Evolutionary conservation across 1,284 basidiomycete species (phyloP), one percentile per base, ranked within the genome.

Genomic region (Sporisorium sorghi): DNA sequence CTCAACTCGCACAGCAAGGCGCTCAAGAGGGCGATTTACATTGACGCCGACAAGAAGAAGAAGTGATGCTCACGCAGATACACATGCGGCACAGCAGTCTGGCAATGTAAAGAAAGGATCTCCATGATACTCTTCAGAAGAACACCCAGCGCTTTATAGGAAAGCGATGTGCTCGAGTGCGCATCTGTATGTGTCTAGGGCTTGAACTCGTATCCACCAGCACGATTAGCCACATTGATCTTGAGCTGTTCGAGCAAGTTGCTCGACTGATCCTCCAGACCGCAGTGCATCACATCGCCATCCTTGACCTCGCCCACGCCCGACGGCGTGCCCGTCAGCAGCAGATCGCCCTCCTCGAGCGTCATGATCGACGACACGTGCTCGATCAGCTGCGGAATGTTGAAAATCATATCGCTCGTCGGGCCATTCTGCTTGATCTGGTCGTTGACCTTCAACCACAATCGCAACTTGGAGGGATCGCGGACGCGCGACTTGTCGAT

Each of bases 361-460:
- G 90, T 91, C 94, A 98, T 98, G 85, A 99, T 97, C 17, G 92
- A 91, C 2, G 94, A 95, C 49, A 97, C 89, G 81, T 97, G 94
- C 76, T 92, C 89, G 77, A 99, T 92, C 57, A 99, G 88, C n/a
- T 89, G 87, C 1, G 95, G 93, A 46, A 99, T 93, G 47, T 88
- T 88, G 87, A 96, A 96, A 71, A 98, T 92, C 96, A 99, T 97
- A 84, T 96, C 91, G 26, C 86, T 85, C 1, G 95, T 95, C 35
- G 88, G 89, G 5, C 94, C 96, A 65, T 92, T 88, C 85, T 99
- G 96, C 85, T 92, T 94, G 65, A 89, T 86, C 39, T 88, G 85
- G 49, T 90, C 93, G 80, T 98, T 94, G 83, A 98, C 89, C 90
- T 91, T 92, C 62, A 96, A 88, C 80, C 89, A 89, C 15, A 96